phyloP scores from a whole-genome alignment of 2,329 filamentous ascomycete genomes.

The Teratosphaeria epicoccoides region DNA sequence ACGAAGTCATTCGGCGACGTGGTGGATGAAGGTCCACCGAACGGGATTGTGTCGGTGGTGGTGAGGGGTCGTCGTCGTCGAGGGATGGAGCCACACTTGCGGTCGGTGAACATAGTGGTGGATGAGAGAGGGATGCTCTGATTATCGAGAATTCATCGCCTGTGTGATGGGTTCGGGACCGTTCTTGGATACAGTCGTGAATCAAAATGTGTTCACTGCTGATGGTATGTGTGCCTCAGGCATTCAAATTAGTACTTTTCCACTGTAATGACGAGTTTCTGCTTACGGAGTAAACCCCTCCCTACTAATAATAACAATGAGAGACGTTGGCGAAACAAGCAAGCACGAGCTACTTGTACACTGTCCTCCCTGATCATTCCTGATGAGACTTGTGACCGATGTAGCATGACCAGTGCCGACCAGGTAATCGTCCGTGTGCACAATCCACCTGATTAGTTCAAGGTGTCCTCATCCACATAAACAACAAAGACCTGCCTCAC shows the following conservation, averaged over 20 bases:
- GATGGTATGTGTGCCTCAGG: background rate
- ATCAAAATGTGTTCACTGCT: too few relatives aligned
- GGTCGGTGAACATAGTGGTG: background rate
- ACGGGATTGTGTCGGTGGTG: too few relatives aligned
- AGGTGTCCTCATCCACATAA: background rate
- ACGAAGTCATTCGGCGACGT: constrained; percentile 39
- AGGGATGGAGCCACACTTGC: constrained; percentile 2
- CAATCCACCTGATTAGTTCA: background rate
- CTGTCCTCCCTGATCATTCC: too few relatives aligned
- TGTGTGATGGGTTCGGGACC: background rate
- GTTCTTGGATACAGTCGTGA: background rate
- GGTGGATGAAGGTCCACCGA: background rate
- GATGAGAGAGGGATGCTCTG: background rate
- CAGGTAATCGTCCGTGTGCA: background rate
- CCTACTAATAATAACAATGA: too few relatives aligned
- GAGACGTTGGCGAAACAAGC: too few relatives aligned
- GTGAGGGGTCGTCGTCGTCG: constrained; percentile 1
- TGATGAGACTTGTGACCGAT: background rate
- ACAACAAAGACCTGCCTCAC: background rate
- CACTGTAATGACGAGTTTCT: too few relatives aligned
- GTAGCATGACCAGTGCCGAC: background rate
- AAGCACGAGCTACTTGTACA: too few relatives aligned
- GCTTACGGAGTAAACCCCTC: too few relatives aligned
- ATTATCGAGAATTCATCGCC: background rate
- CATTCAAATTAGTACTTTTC: too few relatives aligned